A percentile compares a stretch with the other conserved stretches of the same genome.
phyloP scores from a whole-genome alignment of 345 rosid species.

The Ceriops zippeliana region DNA sequence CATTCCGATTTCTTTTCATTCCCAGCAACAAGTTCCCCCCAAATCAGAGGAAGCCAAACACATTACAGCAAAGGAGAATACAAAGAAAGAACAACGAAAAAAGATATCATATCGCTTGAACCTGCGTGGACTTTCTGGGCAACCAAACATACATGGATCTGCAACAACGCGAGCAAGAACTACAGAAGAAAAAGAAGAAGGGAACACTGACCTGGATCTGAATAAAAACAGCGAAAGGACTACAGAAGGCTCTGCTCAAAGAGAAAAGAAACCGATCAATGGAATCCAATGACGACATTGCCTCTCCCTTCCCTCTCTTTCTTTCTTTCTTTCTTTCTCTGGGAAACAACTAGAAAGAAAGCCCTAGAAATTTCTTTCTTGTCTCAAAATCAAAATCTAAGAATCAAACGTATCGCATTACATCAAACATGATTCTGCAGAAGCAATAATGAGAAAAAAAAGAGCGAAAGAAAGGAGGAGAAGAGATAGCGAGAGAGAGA shows the following conservation, averaged over 20 bases:
- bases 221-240: constrained; percentile 71
- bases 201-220: constrained; percentile 78
- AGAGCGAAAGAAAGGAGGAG: neutral
- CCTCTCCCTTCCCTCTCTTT: constrained; percentile 17
- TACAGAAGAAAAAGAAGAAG: neutral
- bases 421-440: too few species aligned
- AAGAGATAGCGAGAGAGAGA: neutral
- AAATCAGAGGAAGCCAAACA: neutral
- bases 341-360: constrained; percentile 2
- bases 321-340: constrained; percentile 6
- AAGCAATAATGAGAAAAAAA: too few species aligned
- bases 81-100: neutral
- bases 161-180: neutral
- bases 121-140: neutral
- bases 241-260: constrained; percentile 64
- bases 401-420: too few species aligned
- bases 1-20: neutral
- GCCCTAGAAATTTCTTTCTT: neutral
- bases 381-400: neutral
- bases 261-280: constrained; percentile 78
- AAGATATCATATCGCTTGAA: neutral
- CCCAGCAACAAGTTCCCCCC: neutral
- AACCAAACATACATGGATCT: neutral
- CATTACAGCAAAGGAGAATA: too few species aligned
- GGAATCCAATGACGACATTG: constrained; percentile 59